Evolutionary conservation across 2,329 filamentous ascomycete species (phyloP).

Genomic region (Emericellopsis cladophorae): DNA sequence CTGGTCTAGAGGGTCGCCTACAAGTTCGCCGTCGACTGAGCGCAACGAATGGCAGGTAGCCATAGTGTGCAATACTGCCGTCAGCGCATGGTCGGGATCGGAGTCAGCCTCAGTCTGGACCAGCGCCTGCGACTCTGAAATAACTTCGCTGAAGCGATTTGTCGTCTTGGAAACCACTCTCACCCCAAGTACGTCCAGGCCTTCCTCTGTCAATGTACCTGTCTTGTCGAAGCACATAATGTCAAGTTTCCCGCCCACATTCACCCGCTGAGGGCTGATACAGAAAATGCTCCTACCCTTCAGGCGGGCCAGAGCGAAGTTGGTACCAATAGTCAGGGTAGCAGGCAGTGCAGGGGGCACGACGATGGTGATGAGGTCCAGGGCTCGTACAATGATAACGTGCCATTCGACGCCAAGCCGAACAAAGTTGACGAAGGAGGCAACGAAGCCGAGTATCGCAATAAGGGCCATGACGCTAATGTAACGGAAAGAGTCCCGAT

Average conservation of each 20-base stretch:
- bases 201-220: conserved; percentile 94
- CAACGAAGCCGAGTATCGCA: conserved; percentile 75
- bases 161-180: conserved; percentile 56
- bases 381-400: conserved; percentile 77
- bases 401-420: conserved; percentile 75
- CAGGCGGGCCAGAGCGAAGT: conserved; percentile 78
- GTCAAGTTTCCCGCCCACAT: conserved; percentile 90
- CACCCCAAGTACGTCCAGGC: conserved; percentile 83
- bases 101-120: conserved; percentile 27
- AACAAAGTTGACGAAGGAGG: conserved; percentile 88
- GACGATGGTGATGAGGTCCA: conserved; percentile 95
- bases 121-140: conserved; percentile 50
- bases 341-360: conserved; percentile 91
- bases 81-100: conserved; percentile 20
- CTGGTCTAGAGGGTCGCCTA: conserved; percentile 87
- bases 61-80: conserved; percentile 80
- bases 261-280: conserved; percentile 93
- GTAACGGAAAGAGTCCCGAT: conserved; percentile 92
- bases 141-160: conserved; percentile 60
- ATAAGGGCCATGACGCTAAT: conserved; percentile 92
- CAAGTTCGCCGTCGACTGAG: conserved; percentile 72
- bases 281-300: conserved; percentile 91
- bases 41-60: conserved; percentile 91
- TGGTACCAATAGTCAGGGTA: conserved; percentile 90
- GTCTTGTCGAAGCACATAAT: conserved; percentile 98